A percentile compares a stretch with the other conserved stretches of the same genome.
Evolutionary conservation across 139 green algal genomes (phyloP).

Genomic region (Chlorella sorokiniana): DNA sequence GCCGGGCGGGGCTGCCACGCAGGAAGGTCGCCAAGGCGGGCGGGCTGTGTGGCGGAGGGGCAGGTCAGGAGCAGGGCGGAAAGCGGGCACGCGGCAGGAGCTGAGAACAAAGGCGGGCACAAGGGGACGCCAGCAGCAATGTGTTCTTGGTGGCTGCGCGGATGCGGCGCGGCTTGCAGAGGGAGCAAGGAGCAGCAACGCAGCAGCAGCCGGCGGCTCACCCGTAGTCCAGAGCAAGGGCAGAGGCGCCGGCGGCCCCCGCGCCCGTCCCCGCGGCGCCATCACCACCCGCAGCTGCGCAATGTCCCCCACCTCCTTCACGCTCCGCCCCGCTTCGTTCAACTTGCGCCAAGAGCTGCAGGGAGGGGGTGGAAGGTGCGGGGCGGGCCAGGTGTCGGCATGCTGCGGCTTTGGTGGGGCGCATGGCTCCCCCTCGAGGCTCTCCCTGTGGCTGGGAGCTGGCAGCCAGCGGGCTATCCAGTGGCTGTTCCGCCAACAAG

Average conservation of each 20-base stretch:
- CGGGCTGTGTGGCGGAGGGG: too few species aligned
- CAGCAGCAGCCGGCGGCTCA: neutral
- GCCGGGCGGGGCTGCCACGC: too few species aligned
- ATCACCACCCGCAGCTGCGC: constrained; percentile 74
- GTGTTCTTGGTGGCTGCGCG: neutral
- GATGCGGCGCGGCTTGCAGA: neutral
- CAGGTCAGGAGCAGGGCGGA: too few species aligned
- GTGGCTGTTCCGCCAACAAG: neutral
- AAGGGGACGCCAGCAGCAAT: too few species aligned
- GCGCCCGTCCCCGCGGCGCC: constrained; percentile 1
- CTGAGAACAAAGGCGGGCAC: too few species aligned
- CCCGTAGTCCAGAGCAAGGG: neutral
- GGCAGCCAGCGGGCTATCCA: too few species aligned
- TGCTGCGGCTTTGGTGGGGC: neutral
- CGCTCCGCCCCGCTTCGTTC: constrained; percentile 34
- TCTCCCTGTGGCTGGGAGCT: neutral
- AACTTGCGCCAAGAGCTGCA: constrained; percentile 73
- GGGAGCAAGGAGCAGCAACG: neutral
- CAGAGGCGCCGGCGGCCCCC: neutral
- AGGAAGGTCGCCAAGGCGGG: too few species aligned
- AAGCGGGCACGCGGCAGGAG: too few species aligned
- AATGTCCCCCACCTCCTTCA: constrained; percentile 62
- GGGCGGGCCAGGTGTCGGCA: too few species aligned
- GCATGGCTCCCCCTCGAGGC: neutral
- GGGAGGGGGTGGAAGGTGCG: constrained; percentile 8